Base-by-base conservation (phyloP, 2,329 filamentous ascomycete genomes). In the Pseudopyricularia cyperi region DNA sequence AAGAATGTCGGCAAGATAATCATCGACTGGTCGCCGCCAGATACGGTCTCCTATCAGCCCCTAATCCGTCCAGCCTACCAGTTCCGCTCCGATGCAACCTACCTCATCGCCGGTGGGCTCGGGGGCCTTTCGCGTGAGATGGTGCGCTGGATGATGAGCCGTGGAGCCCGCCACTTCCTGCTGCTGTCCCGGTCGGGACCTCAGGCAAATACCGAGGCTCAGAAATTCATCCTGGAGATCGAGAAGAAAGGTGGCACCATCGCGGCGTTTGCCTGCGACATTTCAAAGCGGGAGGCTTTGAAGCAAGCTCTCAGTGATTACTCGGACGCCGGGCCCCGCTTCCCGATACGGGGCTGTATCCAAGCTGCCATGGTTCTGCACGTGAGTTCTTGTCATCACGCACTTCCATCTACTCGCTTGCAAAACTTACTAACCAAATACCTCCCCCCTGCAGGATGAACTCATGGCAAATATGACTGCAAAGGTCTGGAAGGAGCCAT, bases 391-490 rank as follows among this genome's bases (percentile, higher is more conserved):
- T n/a, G n/a, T n/a, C n/a, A n/a, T n/a, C 9, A 2, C 30, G n/a
- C 22, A 19, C 14, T 6, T 17, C 4, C 9, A 11, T 12, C 15
- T 44, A 5, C 11, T 22, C 3, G 11, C 12, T 28, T 17, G 17
- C 76, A 51, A 64, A 69, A 19, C 69, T 69, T 55, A 77, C 80
- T 74, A 65, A 63, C 0, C 68, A 66, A n/a, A n/a, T n/a, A n/a
- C n/a, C n/a, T n/a, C n/a, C n/a, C n/a, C n/a, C n/a, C n/a, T n/a
- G 1, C 28, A 70, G 54, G 76, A 80, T 53, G 62, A 65, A 1
- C 59, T 73, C 0, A 77, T 76, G 52, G 64, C 69, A 19, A 69
- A 69, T 54, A 78, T 80, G 74, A 65, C 63, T 0, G 68, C 66
- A 52, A 39, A 49, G 17, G 51, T 30, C 19, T 50, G 75, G 71